Percentiles rank a stretch among this genome's conserved stretches.
phyloP scores from a whole-genome alignment of 257 asterid genomes.

The Anisodus acutangulus region DNA sequence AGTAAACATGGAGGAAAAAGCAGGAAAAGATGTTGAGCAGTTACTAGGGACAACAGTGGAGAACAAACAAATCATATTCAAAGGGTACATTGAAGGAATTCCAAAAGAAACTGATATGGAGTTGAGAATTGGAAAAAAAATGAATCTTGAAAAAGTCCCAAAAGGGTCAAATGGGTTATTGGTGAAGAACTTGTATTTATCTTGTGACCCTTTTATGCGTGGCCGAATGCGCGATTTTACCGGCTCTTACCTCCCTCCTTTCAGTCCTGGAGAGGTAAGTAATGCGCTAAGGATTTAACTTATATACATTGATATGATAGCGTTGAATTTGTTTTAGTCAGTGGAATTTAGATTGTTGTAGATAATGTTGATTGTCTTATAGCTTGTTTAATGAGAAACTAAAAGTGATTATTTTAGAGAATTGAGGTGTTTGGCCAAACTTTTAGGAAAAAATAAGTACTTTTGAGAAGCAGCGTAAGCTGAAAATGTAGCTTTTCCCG shows the following conservation, averaged over 20 bases:
- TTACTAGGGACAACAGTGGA: constrained; percentile 42
- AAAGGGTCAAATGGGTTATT: constrained; percentile 63
- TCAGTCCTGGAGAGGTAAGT: constrained; percentile 72
- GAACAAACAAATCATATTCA: constrained; percentile 77
- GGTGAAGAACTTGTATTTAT: constrained; percentile 84
- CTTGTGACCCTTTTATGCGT: constrained; percentile 96
- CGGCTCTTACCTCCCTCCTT: constrained; percentile 82
- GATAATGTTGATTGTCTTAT: background rate
- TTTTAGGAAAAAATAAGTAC: too few species aligned
- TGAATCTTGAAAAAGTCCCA: constrained; percentile 68
- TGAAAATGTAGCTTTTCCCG: too few species aligned
- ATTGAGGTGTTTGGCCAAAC: too few species aligned
- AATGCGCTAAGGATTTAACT: background rate
- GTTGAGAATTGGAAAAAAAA: constrained; percentile 52
- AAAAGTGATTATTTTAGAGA: too few species aligned
- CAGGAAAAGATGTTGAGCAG: background rate
- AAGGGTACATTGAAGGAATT: constrained; percentile 65
- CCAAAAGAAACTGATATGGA: constrained; percentile 87
- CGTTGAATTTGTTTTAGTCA: background rate
- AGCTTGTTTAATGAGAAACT: background rate
- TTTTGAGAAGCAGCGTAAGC: too few species aligned
- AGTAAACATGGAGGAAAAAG: background rate
- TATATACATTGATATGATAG: background rate
- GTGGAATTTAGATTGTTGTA: background rate
- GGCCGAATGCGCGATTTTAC: constrained; percentile 81